Evolutionary conservation across 139 green algal genomes (phyloP), one percentile per base, ranked within the genome.

Genomic region (Chlamydomonas asymmetrica): DNA sequence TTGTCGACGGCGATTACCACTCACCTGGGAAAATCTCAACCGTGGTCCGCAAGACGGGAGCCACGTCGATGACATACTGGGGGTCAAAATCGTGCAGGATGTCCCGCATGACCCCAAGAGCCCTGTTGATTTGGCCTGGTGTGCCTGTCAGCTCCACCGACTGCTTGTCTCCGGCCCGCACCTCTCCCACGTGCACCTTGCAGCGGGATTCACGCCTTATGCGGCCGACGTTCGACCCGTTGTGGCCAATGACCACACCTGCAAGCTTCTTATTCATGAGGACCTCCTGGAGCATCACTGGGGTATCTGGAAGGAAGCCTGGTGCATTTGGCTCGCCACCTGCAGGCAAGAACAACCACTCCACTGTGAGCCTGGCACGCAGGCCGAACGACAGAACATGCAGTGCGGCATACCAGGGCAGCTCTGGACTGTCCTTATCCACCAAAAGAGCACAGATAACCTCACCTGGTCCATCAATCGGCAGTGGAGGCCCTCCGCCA

Each of bases 1-100:
- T n/a, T n/a, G n/a, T n/a, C n/a, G n/a, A n/a, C n/a, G n/a, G n/a
- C n/a, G n/a, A n/a, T n/a, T n/a, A n/a, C n/a, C n/a, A n/a, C n/a
- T n/a, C n/a, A n/a, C n/a, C n/a, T n/a, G 71, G 71, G 32, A 61
- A 77, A 22, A 77, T 77, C 59, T 77, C 71, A 32, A 77, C 59
- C 32, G 59, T 70, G 34, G 71, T 69, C 57, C 69, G 59, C 43
- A 77, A n/a, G 6, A 9, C 32, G 23, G 71, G 71, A 57, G 68
- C 69, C 3, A 77, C 54, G 31, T 77, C 71, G 0, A 77, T n/a
- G 41, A 70, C 69, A 45, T 69, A 43, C 31, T 77, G 59, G 7
- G 59, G 41, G 59, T 77, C 71, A 18, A 70, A 77, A 23, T 77
- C 71, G 3, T 40, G 34, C 59, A 77, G 34, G 41, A 77, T 54